A percentile compares a stretch with the other conserved stretches of the same genome.
These are phyloP conservation scores for Aureobasidium sp. DNA, from an alignment of 2,329 filamentous ascomycete species.

Conservation along the genomic window DNA sequence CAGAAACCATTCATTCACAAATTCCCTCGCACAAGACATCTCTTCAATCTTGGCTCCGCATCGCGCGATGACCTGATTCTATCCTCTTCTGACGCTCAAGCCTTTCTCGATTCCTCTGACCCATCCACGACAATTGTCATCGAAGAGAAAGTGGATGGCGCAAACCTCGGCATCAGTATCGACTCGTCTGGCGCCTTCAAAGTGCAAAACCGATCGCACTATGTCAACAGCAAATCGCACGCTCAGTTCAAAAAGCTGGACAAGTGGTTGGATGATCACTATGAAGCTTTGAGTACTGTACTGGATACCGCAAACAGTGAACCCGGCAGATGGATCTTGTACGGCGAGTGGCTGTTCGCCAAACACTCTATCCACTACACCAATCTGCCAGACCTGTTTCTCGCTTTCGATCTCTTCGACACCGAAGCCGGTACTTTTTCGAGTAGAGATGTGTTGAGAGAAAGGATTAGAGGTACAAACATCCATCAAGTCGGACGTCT, in stretches of 20 bases:
- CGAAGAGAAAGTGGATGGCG: slow-evolving; percentile 19
- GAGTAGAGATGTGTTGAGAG: neutral
- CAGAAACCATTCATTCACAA: slow-evolving; percentile 9
- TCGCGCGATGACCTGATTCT: slow-evolving; percentile 15
- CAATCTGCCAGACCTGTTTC: slow-evolving; percentile 10
- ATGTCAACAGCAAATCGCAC: slow-evolving; percentile 6
- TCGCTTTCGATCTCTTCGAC: slow-evolving; percentile 18
- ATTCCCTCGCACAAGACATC: slow-evolving; percentile 16
- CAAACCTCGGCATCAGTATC: slow-evolving; percentile 16
- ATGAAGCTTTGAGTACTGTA: neutral
- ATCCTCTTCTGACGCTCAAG: neutral
- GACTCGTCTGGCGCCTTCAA: neutral
- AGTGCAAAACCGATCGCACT: slow-evolving; percentile 16
- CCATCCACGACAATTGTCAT: neutral
- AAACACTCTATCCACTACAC: slow-evolving; percentile 16
- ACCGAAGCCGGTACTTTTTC: neutral
- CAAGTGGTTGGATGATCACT: slow-evolving; percentile 12
- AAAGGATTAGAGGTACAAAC: slow-evolving; percentile 7
- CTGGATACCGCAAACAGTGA: neutral
- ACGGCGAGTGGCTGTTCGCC: slow-evolving; percentile 17
- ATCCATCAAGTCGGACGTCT: neutral
- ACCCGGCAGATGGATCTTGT: slow-evolving; percentile 13
- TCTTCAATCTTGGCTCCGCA: slow-evolving; percentile 16
- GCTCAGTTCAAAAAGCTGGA: slow-evolving; percentile 14
- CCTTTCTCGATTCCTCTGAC: neutral